phyloP scores from a whole-genome alignment of 2,329 filamentous ascomycete genomes.

The Colletotrichum siamense region DNA sequence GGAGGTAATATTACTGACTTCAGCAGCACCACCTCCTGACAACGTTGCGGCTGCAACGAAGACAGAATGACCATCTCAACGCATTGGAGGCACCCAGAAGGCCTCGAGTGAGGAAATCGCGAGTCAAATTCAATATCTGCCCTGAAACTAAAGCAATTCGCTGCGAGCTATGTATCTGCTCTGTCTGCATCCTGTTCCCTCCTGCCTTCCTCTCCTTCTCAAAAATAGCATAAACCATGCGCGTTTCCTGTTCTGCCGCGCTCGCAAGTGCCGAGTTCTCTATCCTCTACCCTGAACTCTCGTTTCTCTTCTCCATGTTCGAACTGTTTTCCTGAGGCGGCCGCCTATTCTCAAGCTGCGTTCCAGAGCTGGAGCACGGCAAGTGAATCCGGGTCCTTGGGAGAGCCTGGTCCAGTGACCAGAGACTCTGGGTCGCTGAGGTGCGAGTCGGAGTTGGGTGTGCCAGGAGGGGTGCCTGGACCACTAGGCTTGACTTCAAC shows the following conservation, averaged over 20 bases:
- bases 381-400: not conserved
- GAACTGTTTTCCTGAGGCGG: not conserved
- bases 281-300: rapidly evolving
- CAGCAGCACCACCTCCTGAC: not conserved
- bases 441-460: not conserved
- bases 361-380: not conserved
- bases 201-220: not conserved
- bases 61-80: not conserved
- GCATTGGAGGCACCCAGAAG: not conserved
- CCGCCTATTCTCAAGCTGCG: not conserved
- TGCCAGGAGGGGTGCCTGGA: not conserved
- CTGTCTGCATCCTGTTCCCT: not conserved
- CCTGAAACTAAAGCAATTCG: not conserved
- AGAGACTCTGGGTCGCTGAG: not conserved
- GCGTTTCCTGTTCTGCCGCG: not conserved
- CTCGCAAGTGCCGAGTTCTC: not conserved
- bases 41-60: not conserved
- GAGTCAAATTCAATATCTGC: not conserved
- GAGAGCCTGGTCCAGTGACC: not conserved
- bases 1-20: not conserved
- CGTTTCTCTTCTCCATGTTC: not conserved
- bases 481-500: not conserved
- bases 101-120: not conserved
- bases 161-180: not conserved
- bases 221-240: not conserved